Conservation (phyloP, 1,284 basidiomycete genomes). For the Pascua guehoae region DNA sequence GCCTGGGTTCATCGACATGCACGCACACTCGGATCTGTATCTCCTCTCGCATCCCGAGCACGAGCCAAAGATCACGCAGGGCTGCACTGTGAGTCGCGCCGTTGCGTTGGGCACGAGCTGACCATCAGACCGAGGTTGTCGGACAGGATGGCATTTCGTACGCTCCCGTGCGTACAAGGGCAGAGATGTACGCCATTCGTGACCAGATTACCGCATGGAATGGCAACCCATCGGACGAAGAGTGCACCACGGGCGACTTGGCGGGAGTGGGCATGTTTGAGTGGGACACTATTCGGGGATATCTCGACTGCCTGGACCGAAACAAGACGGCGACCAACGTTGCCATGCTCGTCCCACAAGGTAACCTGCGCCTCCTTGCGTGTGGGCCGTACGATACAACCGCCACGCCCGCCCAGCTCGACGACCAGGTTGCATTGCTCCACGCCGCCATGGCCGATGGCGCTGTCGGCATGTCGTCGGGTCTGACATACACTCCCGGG, state of each 20-base stretch:
- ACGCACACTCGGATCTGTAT: constrained; percentile 47
- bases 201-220: constrained; percentile 48
- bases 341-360: constrained; percentile 44
- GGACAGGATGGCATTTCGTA: constrained; percentile 48
- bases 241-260: constrained; percentile 16
- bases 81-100: constrained; percentile 35
- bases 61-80: constrained; percentile 45
- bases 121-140: constrained; percentile 39
- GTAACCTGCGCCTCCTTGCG: constrained; percentile 43
- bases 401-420: constrained; percentile 28
- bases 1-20: constrained; percentile 49
- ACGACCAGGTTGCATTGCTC: constrained; percentile 31
- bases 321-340: constrained; percentile 42
- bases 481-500: constrained; percentile 47
- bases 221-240: constrained; percentile 42
- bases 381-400: constrained; percentile 36
- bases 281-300: constrained; percentile 34
- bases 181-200: constrained; percentile 33
- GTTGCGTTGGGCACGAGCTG: not conserved
- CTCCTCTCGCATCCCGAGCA: constrained; percentile 42
- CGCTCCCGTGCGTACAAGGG: constrained; percentile 26
- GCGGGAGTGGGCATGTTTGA: constrained; percentile 35
- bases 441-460: constrained; percentile 36
- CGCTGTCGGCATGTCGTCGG: constrained; percentile 46
- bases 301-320: constrained; percentile 41